These are phyloP conservation scores for Globisporangium yorkense DNA, from an alignment of 352 stramenopile genomes.

Conservation along the genomic window DNA sequence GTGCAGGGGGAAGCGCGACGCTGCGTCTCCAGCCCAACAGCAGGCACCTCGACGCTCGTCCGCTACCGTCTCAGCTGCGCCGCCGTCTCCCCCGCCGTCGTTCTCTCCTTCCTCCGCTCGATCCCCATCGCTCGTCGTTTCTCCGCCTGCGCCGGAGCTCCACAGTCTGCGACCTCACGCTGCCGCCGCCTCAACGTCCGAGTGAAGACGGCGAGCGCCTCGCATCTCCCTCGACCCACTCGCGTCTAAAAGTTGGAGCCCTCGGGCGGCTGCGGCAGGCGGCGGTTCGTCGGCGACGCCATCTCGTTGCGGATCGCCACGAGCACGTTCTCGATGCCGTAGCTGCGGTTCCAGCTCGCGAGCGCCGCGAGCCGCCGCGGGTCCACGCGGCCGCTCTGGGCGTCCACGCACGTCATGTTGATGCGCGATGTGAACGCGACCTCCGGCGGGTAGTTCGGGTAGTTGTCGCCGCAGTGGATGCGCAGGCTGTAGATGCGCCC, in stretches of 20 bases:
- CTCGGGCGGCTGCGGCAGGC: constrained; percentile 88
- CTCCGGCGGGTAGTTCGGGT: constrained; percentile 91
- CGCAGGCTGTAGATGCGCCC: constrained; percentile 95
- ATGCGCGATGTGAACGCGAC: constrained; percentile 96
- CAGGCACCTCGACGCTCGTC: too few species aligned
- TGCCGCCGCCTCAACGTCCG: constrained; percentile 1
- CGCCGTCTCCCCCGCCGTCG: constrained; percentile 4
- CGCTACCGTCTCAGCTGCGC: too few species aligned
- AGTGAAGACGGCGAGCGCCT: neutral
- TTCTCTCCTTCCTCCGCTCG: constrained; percentile 1
- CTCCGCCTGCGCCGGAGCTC: too few species aligned
- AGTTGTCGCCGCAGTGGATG: constrained; percentile 92
- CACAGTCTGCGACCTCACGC: too few species aligned
- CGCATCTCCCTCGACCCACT: constrained; percentile 3
- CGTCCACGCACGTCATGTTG: constrained; percentile 97
- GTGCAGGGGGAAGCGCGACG: too few species aligned
- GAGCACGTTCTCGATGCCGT: constrained; percentile 88
- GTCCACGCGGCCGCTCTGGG: constrained; percentile 76
- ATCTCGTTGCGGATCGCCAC: constrained; percentile 89
- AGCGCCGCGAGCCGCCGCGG: constrained; percentile 61
- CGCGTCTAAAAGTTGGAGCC: constrained; percentile 85
- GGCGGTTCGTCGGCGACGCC: constrained; percentile 81
- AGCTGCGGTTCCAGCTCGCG: constrained; percentile 82
- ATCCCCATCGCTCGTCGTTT: neutral
- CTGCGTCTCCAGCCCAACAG: too few species aligned